Conservation (phyloP, 306 rosid genomes). For the Cucumis cinereus region DNA sequence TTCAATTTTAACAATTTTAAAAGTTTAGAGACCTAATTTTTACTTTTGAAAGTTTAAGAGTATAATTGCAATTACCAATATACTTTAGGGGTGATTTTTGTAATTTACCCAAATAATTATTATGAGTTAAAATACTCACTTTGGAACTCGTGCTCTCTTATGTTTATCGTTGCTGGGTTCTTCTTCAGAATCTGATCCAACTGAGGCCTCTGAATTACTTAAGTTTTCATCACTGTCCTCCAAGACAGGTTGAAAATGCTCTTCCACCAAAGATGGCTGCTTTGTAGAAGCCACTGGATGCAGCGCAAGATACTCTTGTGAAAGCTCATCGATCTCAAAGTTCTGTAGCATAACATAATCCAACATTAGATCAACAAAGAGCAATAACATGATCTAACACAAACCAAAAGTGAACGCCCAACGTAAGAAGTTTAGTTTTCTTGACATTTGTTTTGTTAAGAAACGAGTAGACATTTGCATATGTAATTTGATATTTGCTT, state of each 20-base stretch:
- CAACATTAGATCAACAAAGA: not conserved
- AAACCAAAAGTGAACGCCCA: not conserved
- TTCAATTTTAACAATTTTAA: too few species aligned
- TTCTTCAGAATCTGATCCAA: conserved; percentile 25
- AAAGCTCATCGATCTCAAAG: conserved; percentile 55
- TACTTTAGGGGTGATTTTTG: too few species aligned
- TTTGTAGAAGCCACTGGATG: conserved; percentile 77
- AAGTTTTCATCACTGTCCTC: conserved; percentile 43
- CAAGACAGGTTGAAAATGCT: conserved; percentile 64
- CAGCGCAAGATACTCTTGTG: conserved; percentile 61
- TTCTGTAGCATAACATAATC: conserved; percentile 24
- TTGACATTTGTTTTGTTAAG: not conserved
- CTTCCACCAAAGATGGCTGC: conserved; percentile 57
- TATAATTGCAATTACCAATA: too few species aligned
- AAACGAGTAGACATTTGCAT: not conserved
- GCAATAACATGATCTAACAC: not conserved
- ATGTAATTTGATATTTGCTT: not conserved
- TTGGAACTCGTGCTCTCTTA: conserved; percentile 39
- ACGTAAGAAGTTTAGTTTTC: not conserved
- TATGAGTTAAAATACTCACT: conserved; percentile 28
- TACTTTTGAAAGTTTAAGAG: too few species aligned
- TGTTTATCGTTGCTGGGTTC: conserved; percentile 17
- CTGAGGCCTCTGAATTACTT: conserved; percentile 43
- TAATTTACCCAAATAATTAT: too few species aligned
- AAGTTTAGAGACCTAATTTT: too few species aligned